Evolutionary conservation across 345 rosid species (phyloP).

Genomic region (Cardamine occulta): DNA sequence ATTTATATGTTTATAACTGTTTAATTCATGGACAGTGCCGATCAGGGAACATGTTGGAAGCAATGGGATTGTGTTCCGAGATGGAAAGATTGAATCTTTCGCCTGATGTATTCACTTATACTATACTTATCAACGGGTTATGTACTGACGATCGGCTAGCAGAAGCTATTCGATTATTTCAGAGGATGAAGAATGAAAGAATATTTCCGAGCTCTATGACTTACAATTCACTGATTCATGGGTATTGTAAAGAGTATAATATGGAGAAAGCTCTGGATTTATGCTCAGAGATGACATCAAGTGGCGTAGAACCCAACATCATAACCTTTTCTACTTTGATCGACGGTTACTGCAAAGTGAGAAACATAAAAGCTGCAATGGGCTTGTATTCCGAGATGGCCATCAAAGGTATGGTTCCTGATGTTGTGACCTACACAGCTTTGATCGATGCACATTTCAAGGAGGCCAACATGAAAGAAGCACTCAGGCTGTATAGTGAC

Average conservation of each 20-base stretch:
- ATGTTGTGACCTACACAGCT: slow-evolving; percentile 63
- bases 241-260: slow-evolving; percentile 56
- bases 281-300: slow-evolving; percentile 62
- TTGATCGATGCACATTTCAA: slow-evolving; percentile 72
- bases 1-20: slow-evolving; percentile 60
- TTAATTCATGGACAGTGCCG: slow-evolving; percentile 59
- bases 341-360: slow-evolving; percentile 60
- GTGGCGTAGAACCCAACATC: slow-evolving; percentile 55
- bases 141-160: slow-evolving; percentile 46
- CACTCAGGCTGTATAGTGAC: slow-evolving; percentile 52
- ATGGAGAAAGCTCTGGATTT: slow-evolving; percentile 62
- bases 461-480: slow-evolving; percentile 59
- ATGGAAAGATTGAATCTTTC: slow-evolving; percentile 53
- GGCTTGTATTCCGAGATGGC: slow-evolving; percentile 66
- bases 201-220: slow-evolving; percentile 57
- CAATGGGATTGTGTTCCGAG: slow-evolving; percentile 51
- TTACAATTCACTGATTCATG: slow-evolving; percentile 64
- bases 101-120: slow-evolving; percentile 67
- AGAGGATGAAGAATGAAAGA: slow-evolving; percentile 55
- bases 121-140: slow-evolving; percentile 59
- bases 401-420: slow-evolving; percentile 59
- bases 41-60: slow-evolving; percentile 52
- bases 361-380: slow-evolving; percentile 63
- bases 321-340: slow-evolving; percentile 67
- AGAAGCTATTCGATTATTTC: slow-evolving; percentile 52